phyloP scores from a whole-genome alignment of 495 filamentous ascomycete species.

The Entonaema liquescens region DNA sequence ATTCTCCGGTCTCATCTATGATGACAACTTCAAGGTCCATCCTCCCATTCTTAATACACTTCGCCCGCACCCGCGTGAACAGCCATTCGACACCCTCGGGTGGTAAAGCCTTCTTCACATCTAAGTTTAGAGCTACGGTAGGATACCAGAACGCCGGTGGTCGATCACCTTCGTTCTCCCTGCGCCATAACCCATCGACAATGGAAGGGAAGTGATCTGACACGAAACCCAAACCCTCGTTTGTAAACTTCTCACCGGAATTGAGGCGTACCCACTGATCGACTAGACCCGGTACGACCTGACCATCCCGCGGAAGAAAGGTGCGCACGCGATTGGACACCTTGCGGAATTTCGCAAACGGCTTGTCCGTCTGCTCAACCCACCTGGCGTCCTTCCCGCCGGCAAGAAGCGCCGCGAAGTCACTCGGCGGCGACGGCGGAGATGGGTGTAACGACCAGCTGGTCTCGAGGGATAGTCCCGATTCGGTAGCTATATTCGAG shows the following conservation, averaged over 20 bases:
- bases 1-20: constrained; percentile 61
- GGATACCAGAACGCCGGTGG: constrained; percentile 72
- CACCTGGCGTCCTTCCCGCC: constrained; percentile 57
- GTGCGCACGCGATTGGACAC: constrained; percentile 63
- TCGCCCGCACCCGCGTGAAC: constrained; percentile 64
- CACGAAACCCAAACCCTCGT: constrained; percentile 65
- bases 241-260: constrained; percentile 61
- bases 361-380: constrained; percentile 51
- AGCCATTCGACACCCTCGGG: constrained; percentile 70
- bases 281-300: constrained; percentile 51
- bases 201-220: constrained; percentile 64
- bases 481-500: constrained; percentile 65
- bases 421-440: constrained; percentile 57
- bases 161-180: constrained; percentile 28
- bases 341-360: constrained; percentile 67
- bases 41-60: constrained; percentile 65
- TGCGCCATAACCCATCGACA: constrained; percentile 30
- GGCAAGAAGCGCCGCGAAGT: constrained; percentile 48
- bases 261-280: constrained; percentile 73
- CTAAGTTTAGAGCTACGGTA: constrained; percentile 71
- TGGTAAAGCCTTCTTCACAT: constrained; percentile 71
- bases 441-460: constrained; percentile 52
- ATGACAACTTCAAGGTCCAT: constrained; percentile 70
- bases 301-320: constrained; percentile 63
- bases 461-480: constrained; percentile 64